Conservation (phyloP, 768 basidiomycete genomes). For the Trichaptum fuscoviolaceum region DNA sequence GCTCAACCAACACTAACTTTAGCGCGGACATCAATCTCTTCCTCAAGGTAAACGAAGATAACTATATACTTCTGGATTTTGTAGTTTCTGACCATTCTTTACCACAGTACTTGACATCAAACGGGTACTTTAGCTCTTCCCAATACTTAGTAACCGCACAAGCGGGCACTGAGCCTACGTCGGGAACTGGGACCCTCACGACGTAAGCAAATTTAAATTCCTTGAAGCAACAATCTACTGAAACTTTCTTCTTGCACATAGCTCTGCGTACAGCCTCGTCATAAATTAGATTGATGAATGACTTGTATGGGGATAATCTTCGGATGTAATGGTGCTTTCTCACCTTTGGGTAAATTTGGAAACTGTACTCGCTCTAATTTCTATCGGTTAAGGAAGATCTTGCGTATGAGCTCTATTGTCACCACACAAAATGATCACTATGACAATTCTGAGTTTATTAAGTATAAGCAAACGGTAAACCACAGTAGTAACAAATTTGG, state of each 20-base stretch:
- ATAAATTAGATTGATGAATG: not conserved
- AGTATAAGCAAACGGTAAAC: no score
- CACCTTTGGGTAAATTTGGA: no score
- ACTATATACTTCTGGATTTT: not conserved
- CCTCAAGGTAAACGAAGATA: conserved; percentile 33
- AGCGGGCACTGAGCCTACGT: conserved; percentile 59
- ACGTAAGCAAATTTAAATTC: conserved; percentile 34
- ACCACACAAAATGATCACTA: no score
- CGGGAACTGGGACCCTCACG: conserved; percentile 47
- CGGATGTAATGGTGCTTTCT: no score
- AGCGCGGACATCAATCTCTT: conserved; percentile 49
- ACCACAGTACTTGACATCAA: not conserved
- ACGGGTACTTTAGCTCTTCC: conserved; percentile 33
- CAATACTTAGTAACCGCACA: conserved; percentile 57
- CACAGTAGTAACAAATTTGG: no score
- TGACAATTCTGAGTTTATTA: no score
- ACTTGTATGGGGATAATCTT: no score
- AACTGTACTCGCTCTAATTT: no score
- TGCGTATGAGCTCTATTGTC: no score
- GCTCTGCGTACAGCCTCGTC: not conserved
- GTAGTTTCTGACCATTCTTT: not conserved
- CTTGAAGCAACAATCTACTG: not conserved
- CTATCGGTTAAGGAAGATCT: no score
- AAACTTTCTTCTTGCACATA: not conserved
- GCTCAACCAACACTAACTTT: conserved; percentile 38